Base-by-base conservation (phyloP, 192 early-diverging fungal species). In the Coemansia sp. region DNA sequence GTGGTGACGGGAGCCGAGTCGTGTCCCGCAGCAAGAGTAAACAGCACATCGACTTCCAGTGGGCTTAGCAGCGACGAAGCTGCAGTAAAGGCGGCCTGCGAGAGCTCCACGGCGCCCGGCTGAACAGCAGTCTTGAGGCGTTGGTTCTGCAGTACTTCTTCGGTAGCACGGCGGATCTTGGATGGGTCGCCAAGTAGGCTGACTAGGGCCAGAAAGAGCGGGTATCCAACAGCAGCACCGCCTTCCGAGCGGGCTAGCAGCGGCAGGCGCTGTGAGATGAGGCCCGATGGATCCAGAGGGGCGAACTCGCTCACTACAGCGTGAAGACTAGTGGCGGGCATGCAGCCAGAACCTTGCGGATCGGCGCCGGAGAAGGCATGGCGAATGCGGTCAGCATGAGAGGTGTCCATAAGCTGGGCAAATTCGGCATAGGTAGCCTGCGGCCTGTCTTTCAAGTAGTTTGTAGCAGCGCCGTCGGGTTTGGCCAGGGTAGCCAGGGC, bases 181-280 rank as follows among this genome's bases (percentile, higher is more conserved):
- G 59, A 53, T 16, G 75, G 78, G 13, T 69, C 65, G 38, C 69
- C 65, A 23, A 84, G 75, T 41, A 84, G 72, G 43, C 77, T 68
- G 64, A 80, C 56, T 13, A 84, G 57, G 6, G 83, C 83, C 21
- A 75, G 70, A 20, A 86, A 67, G 23, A 84, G 76, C 31, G 85
- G 81, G 64, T 85, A 87, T 14, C 85, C 85, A 52, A 89, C 70
- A 50, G 63, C 43, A n/a, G 62, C 18, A 25, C 57, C 36, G 20
- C 64, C 64, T 1, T 68, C 59, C 3, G 71, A 56, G 35, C 70
- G 61, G 61, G 67, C 74, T 3, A 85, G 76, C 66, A 77, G 59
- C n/a, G 68, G 48, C 26, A 85, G 50, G 14, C 76, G 67, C 31
- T 62, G 58, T 14, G 69, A 55, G 55, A 79, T 65, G 18, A 47